A percentile compares a stretch with the other conserved stretches of the same genome.
phyloP scores from a whole-genome alignment of 805 yeast genomes.

The Wickerhamomyces chaumierensis region DNA sequence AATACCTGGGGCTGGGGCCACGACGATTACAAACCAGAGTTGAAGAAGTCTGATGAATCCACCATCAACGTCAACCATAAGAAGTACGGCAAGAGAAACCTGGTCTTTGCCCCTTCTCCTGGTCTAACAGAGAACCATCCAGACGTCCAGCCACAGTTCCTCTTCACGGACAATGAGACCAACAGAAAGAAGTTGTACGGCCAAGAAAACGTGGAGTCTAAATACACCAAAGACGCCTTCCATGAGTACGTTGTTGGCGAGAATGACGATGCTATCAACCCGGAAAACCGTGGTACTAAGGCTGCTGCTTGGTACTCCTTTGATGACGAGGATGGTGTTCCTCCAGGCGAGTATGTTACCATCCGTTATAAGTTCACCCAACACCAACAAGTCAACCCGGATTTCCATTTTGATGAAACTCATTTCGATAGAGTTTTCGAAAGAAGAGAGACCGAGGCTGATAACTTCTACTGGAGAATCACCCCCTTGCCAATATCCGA shows the following conservation, averaged over 20 bases:
- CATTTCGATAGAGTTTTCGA: conserved; percentile 60
- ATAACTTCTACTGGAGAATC: conserved; percentile 82
- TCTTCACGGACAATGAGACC: conserved; percentile 87
- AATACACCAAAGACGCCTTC: conserved; percentile 81
- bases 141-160: conserved; percentile 64
- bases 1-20: conserved; percentile 93
- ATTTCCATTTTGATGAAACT: conserved; percentile 52
- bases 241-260: conserved; percentile 70
- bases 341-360: conserved; percentile 80
- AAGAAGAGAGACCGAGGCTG: conserved; percentile 77
- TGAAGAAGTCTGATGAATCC: conserved; percentile 29
- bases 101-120: conserved; percentile 72
- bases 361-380: conserved; percentile 64
- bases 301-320: conserved; percentile 77
- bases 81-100: conserved; percentile 55
- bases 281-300: conserved; percentile 64
- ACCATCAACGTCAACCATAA: conserved; percentile 53
- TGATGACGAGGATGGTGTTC: conserved; percentile 66
- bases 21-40: conserved; percentile 36
- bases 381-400: conserved; percentile 18
- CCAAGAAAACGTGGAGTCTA: conserved; percentile 31
- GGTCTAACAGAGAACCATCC: conserved; percentile 43
- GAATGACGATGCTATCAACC: conserved; percentile 52
- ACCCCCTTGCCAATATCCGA: conserved; percentile 78
- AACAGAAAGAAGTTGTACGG: conserved; percentile 59